Base-by-base conservation (phyloP, 2,329 filamentous ascomycete genomes). In the Trichoderma breve region DNA sequence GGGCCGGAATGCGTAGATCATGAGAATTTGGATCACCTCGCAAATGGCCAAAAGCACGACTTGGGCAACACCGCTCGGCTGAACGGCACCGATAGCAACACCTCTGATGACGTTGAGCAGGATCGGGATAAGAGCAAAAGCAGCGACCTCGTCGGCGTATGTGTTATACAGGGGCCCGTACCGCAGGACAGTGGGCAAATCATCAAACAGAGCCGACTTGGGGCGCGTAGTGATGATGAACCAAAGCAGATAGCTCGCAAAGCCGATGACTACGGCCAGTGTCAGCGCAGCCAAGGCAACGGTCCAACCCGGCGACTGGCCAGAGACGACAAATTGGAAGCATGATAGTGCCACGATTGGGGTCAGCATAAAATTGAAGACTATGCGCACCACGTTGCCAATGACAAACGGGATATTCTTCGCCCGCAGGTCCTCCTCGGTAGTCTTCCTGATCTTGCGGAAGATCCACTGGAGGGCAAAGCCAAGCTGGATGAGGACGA, bases 81-180 rank as follows among this genome's bases (percentile, higher is more conserved):
- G 96, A 15, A 98, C 90, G 21, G 94, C 96, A 34, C 96, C 96
- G 76, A 99, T 93, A 24, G 94, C 93, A 74, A 98, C 90, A 71
- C 94, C 95, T 39, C 95, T 91, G 72, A 97, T 84, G 78, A 97
- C 90, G 5, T 92, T 97, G 72, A 98, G 85, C 39, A 97, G 84
- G 18, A 97, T 90, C 1, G 95, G 95, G 24, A 98, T 90, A 55
- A 97, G 86, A 7, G 95, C 94, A 81, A 97, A 99, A 0, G 93
- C 91, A 8, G 95, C 93, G 0, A 94, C 94, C 79, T 95, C 93
- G 80, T 99, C 96, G 28, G 93, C 96, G 80, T 97, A 98, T 0
- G 96, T 99, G 82, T 99, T 99, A 82, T 99, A 99, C 8, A 99
- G 85, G 6, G 96, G 94, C 0, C 96, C 96, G 77, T 97, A 98